Conservation (phyloP, 257 asterid species). For the Solanum neorickii region DNA sequence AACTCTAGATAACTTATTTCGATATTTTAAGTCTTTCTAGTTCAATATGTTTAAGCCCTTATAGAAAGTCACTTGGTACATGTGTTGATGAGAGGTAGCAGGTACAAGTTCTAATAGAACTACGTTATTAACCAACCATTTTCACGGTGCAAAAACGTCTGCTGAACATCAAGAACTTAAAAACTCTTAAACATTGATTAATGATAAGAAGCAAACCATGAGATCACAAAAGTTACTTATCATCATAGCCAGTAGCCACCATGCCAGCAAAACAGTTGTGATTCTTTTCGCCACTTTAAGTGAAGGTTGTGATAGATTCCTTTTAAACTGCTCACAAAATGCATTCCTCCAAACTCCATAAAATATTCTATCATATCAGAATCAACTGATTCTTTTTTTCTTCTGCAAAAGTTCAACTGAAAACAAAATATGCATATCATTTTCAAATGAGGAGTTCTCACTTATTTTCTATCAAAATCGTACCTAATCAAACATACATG, state of each 20-base stretch:
- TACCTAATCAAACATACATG: neutral
- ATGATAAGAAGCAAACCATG: neutral
- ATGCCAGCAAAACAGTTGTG: slow-evolving; percentile 33
- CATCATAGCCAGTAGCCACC: neutral
- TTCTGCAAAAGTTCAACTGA: slow-evolving; percentile 25
- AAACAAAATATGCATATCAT: slow-evolving; percentile 22
- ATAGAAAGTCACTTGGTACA: neutral
- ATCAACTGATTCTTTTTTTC: slow-evolving; percentile 27
- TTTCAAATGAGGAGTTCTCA: slow-evolving; percentile 8
- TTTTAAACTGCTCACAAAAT: slow-evolving; percentile 39
- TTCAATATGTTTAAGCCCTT: neutral
- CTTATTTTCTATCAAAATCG: slow-evolving; percentile 1
- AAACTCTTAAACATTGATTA: neutral
- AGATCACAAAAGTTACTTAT: neutral
- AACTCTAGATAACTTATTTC: neutral
- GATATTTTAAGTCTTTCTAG: neutral
- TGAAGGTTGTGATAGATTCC: slow-evolving; percentile 49
- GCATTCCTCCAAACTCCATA: slow-evolving; percentile 43
- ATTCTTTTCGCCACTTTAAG: slow-evolving; percentile 32
- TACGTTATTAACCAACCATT: neutral
- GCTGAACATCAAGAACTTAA: neutral
- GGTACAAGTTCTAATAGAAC: neutral
- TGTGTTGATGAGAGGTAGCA: neutral
- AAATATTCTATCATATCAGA: slow-evolving; percentile 52
- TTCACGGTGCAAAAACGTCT: neutral